phyloP scores from a whole-genome alignment of 805 yeast genomes.

The Myxozyma mucilagina region DNA sequence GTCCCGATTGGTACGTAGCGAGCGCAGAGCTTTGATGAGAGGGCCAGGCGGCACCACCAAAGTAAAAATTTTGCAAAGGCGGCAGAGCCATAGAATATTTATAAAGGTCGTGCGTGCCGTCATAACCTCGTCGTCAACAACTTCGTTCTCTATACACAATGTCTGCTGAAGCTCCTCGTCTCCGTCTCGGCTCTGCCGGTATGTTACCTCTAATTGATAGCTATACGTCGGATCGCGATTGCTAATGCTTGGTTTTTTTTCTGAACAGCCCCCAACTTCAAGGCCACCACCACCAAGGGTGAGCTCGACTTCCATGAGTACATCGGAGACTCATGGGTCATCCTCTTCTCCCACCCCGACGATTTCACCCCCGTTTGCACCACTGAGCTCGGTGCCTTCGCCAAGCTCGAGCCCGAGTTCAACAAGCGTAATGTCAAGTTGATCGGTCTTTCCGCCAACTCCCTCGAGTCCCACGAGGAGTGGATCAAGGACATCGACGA shows the following conservation, averaged over 20 bases:
- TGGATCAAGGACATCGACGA: constrained; percentile 95
- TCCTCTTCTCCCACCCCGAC: constrained; percentile 91
- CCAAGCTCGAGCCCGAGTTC: constrained; percentile 84
- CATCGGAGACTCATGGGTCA: constrained; percentile 83
- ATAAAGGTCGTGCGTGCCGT: neutral
- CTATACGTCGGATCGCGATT: neutral
- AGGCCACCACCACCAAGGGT: constrained; percentile 79
- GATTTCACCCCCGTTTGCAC: constrained; percentile 98
- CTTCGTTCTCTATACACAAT: constrained; percentile 2
- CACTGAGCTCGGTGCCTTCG: constrained; percentile 93
- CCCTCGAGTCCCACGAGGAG: constrained; percentile 70
- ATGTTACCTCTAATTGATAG: neutral
- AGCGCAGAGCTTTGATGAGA: neutral
- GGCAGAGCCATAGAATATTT: no score
- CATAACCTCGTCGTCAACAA: neutral
- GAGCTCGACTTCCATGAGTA: constrained; percentile 83
- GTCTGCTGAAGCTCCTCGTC: constrained; percentile 30
- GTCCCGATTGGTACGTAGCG: constrained; percentile 9
- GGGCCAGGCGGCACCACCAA: neutral
- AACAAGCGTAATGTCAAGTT: constrained; percentile 81
- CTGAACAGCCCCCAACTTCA: constrained; percentile 75
- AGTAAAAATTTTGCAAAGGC: neutral
- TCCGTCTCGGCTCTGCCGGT: constrained; percentile 30
- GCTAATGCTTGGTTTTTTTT: constrained; percentile 41
- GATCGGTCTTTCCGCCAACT: constrained; percentile 88